phyloP scores from a whole-genome alignment of 306 rosid genomes.

The Lathyrus sativus region DNA sequence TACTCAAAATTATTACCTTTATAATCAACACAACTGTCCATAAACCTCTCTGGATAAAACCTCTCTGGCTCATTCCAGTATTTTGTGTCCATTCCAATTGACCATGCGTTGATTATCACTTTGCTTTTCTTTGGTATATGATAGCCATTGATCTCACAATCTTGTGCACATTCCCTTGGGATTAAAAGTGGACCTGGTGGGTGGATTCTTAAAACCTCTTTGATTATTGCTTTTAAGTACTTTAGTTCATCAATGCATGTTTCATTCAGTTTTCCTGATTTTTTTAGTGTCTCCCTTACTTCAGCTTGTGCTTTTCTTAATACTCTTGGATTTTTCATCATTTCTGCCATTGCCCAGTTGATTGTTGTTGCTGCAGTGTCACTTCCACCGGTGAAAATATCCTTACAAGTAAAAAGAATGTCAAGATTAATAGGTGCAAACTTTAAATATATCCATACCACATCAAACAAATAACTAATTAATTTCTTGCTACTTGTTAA shows the following conservation, averaged over 20 bases:
- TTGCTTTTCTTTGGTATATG: slow-evolving; percentile 32
- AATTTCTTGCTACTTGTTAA: neutral
- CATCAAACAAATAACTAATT: neutral
- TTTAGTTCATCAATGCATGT: slow-evolving; percentile 4
- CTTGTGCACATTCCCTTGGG: slow-evolving; percentile 32
- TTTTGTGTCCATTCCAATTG: slow-evolving; percentile 42
- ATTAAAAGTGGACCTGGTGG: slow-evolving; percentile 39
- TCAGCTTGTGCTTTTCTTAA: slow-evolving; percentile 42
- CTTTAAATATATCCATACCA: neutral
- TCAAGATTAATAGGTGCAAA: neutral
- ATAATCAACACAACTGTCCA: slow-evolving; percentile 16
- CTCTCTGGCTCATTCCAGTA: slow-evolving; percentile 27
- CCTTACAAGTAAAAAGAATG: neutral
- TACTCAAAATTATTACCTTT: slow-evolving; percentile 29
- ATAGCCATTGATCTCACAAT: slow-evolving; percentile 36
- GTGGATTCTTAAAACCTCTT: slow-evolving; percentile 42
- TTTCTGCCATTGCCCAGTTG: slow-evolving; percentile 29
- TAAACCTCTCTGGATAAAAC: slow-evolving; percentile 37
- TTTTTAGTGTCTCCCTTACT: slow-evolving; percentile 12
- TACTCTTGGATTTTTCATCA: slow-evolving; percentile 33
- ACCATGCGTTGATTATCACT: slow-evolving; percentile 43
- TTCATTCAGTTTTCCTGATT: slow-evolving; percentile 21
- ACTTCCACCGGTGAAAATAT: slow-evolving; percentile 18
- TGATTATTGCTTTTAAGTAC: slow-evolving; percentile 41
- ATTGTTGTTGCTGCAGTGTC: slow-evolving; percentile 24